Percentiles rank a stretch among this genome's conserved stretches.
Conservation (phyloP, 1,139 yeast genomes). For the Ogataea hybrid region DNA sequence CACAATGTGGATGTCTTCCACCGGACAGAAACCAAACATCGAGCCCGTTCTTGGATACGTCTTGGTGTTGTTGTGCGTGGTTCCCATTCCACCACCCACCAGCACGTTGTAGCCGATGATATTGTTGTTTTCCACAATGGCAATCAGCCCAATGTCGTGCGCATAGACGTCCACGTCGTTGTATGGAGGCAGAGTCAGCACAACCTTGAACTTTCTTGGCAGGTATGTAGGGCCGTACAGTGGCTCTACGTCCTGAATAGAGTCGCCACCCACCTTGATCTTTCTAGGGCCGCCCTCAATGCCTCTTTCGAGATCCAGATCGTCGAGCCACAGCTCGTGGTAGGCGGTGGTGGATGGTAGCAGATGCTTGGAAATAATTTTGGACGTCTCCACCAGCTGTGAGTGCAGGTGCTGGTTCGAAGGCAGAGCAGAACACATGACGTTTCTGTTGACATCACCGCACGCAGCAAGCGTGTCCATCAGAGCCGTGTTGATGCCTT, state of each 20-base stretch:
- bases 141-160: conserved; percentile 89
- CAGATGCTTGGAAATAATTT: conserved; percentile 72
- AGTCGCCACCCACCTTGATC: conserved; percentile 84
- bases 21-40: conserved; percentile 70
- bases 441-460: conserved; percentile 98
- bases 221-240: conserved; percentile 81
- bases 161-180: conserved; percentile 97
- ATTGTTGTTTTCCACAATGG: conserved; percentile 68
- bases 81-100: conserved; percentile 99
- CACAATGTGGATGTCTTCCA: conserved; percentile 68
- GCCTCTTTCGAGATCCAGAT: conserved; percentile 62
- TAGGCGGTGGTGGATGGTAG: conserved; percentile 93
- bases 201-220: conserved; percentile 95
- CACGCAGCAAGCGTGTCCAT: conserved; percentile 97
- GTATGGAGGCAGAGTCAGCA: conserved; percentile 93
- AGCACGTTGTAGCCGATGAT: conserved; percentile 79
- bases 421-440: conserved; percentile 87
- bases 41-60: conserved; percentile 97
- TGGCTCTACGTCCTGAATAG: conserved; percentile 84
- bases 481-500: conserved; percentile 87
- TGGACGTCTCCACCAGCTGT: conserved; percentile 65
- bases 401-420: conserved; percentile 77
- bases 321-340: conserved; percentile 93
- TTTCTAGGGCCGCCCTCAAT: conserved; percentile 74
- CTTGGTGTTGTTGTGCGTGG: conserved; percentile 94